Conservation (phyloP, 345 rosid species). For the Linum trigynum region DNA sequence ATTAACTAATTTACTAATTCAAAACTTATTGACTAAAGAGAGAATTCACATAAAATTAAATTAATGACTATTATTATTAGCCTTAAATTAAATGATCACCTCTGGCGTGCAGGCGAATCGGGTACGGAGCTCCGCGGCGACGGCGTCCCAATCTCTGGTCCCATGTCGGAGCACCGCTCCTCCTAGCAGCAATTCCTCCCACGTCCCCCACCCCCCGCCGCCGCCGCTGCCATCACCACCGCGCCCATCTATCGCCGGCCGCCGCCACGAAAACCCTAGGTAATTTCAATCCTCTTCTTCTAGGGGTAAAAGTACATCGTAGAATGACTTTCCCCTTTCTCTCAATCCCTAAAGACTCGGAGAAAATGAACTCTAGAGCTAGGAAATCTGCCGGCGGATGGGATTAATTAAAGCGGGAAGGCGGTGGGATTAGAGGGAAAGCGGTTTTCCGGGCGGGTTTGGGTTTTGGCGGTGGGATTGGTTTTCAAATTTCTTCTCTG, state of each 20-base stretch:
- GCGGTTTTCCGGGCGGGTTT: constrained; percentile 18
- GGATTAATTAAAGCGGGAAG: neutral
- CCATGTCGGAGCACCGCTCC: constrained; percentile 93
- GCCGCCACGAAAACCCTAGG: neutral
- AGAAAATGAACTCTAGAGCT: neutral
- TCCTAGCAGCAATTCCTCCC: constrained; percentile 85
- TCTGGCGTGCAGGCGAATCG: constrained; percentile 62
- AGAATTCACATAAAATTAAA: neutral
- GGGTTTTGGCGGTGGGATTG: neutral
- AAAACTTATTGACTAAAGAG: too few relatives aligned
- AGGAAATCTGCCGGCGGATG: constrained; percentile 4
- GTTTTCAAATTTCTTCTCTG: neutral
- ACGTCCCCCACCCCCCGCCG: constrained; percentile 61
- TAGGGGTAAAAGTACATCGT: too few relatives aligned
- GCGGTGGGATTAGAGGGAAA: constrained; percentile 13
- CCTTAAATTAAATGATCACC: constrained; percentile 28
- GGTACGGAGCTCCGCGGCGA: constrained; percentile 67
- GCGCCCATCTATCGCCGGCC: constrained; percentile 6
- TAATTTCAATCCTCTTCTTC: neutral
- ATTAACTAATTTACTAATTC: too few relatives aligned
- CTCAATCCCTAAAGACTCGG: neutral
- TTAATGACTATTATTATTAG: neutral
- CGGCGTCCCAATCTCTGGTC: constrained; percentile 58
- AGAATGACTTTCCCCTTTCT: too few relatives aligned
- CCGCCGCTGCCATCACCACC: constrained; percentile 26